These are phyloP conservation scores for Ustulina deusta DNA, from an alignment of 2,329 filamentous ascomycete species.

Conservation along the genomic window DNA sequence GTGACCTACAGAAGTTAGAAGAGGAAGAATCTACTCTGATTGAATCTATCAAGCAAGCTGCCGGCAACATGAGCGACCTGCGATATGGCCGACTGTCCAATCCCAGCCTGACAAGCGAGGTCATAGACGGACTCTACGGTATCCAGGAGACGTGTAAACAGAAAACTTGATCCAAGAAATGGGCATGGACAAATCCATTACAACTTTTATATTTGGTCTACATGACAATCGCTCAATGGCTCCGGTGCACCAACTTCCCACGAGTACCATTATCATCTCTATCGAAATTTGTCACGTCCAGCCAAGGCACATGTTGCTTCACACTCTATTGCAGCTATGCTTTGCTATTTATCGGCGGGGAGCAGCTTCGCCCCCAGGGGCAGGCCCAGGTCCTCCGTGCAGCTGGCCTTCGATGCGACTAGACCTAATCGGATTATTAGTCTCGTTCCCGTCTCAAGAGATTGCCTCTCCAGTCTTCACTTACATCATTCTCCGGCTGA, in stretches of 20 bases:
- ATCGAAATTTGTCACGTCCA: neutral
- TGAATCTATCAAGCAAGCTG: slow-evolving; percentile 70
- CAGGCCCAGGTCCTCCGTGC: slow-evolving; percentile 43
- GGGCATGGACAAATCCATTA: slow-evolving; percentile 40
- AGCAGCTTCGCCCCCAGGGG: slow-evolving; percentile 47
- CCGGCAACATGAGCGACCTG: slow-evolving; percentile 83
- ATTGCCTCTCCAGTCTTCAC: slow-evolving; percentile 51
- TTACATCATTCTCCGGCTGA: slow-evolving; percentile 82
- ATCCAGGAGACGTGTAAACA: slow-evolving; percentile 73
- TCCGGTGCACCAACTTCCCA: neutral
- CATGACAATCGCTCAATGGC: neutral
- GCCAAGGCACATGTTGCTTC: neutral
- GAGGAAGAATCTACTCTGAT: slow-evolving; percentile 72
- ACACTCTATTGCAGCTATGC: slow-evolving; percentile 11
- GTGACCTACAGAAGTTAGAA: slow-evolving; percentile 74
- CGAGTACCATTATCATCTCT: neutral
- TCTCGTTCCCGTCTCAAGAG: slow-evolving; percentile 24
- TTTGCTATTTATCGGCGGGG: slow-evolving; percentile 43
- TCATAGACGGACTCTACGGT: slow-evolving; percentile 73
- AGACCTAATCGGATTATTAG: slow-evolving; percentile 39
- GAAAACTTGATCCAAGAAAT: slow-evolving; percentile 53
- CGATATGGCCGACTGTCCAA: slow-evolving; percentile 82
- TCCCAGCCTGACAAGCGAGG: slow-evolving; percentile 71
- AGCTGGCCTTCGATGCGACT: slow-evolving; percentile 46
- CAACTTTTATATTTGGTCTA: slow-evolving; percentile 35